Base-by-base conservation (phyloP, 257 asterid species). In the Petunia secreta region DNA sequence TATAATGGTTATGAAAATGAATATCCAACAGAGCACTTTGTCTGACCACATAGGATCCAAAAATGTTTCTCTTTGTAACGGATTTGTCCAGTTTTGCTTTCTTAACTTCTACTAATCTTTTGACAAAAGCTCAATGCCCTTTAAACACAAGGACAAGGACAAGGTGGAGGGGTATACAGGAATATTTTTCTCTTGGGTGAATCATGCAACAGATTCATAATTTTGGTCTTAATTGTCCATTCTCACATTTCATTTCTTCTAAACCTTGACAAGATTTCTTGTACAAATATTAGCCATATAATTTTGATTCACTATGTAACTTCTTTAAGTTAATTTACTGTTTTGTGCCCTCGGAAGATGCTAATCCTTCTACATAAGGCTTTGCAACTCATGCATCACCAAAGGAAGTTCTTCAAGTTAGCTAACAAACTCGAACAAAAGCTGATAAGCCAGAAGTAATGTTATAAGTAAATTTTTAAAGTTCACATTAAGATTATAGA, bases 11-110 rank as follows among this genome's bases (percentile, higher is more conserved):
- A 90, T 69, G 97, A 90, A 82, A 89, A 94, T 16, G 98, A 94
- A 74, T 96, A 96, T 75, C 99, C 99, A 62, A 96, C 99, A 0
- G 91, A 91, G 67, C 96, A 96, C 85, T 96, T 96, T n/a, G 84
- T 94, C 63, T 95, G 88, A 90, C 76, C 80, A 14, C 71, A 9
- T 44, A 38, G 57, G 60, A 77, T 63, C 36, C 37, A 48, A 44
- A 69, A 25, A 54, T 52, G 16, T 71, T 14, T 46, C 57, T 10
- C 15, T 52, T 8, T 52, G 4, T 57, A 57, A 50, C 62, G 48
- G 62, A 73, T 52, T 73, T 50, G 78, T 50, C 36, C 63, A 73
- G 62, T 5, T 11, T 50, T 50, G 25, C 13, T 50, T 73, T 73
- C 78, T 73, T 11, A 73, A 11, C 3, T 34, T 3, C 50, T 73